Base-by-base conservation (phyloP, 2,329 filamentous ascomycete genomes). In the Niveomyces coronatus region DNA sequence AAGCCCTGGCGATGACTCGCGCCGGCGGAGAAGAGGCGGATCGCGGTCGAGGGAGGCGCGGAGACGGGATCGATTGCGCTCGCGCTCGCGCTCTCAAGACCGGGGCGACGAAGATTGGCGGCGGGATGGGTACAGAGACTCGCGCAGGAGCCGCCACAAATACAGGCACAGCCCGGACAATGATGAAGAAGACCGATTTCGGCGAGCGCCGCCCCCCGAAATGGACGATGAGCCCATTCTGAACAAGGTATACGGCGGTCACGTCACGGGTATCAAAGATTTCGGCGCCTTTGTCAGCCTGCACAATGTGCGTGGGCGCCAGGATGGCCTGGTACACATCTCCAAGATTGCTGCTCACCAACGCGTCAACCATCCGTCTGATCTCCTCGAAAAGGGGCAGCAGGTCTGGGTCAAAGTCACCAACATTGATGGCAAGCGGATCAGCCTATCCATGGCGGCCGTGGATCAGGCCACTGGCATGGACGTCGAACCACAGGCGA, bases 251-350 rank as follows among this genome's bases (percentile, higher is more conserved):
- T 98, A 98, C 53, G 75, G 86, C 45, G 91, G 91, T 2, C 79
- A 81, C 51, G 85, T 96, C 11, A 95, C 86, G 0, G 87, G 88
- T 0, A 70, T 98, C 38, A 96, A 95, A 52, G 86, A 95, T 44
- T 98, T 96, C 61, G 91, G 91, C 9, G 87, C 80, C 1, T 98
- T 98, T 58, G 87, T 96, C 41, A 94, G 93, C 49, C 58, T 98
- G n/a, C 74, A 81, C 47, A 83, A 87, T 14, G 82, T 98, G 1
- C 79, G 72, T 50, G 89, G 88, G 32, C 93, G 87, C 57, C 82
- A 93, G 1, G 88, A 95, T 54, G 91, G 91, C 0, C 67, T 98
- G 46, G 89, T 98, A 1, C 91, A 98, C 55, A 79, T 98, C 19
- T 95, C 89, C 17, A 84, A 85, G 16, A 82, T 98, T 58, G 76